Evolutionary conservation across 1,284 basidiomycete species (phyloP), one percentile per base, ranked within the genome.

Genomic region (Athelia sp.): DNA sequence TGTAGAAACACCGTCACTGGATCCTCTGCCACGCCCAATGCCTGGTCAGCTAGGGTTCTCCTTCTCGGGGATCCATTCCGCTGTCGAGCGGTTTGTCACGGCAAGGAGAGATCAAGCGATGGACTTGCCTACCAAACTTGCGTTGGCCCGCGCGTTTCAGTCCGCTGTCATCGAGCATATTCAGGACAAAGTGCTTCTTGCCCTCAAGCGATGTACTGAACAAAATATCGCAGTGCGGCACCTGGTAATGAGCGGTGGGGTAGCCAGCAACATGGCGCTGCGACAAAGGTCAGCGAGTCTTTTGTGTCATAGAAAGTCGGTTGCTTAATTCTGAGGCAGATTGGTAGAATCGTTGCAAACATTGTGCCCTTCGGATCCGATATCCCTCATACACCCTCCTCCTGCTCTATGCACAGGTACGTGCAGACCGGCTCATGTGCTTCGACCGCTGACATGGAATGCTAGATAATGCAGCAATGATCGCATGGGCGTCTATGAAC

Each of bases 381-480:
- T 76, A 47, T 62, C 62, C 1, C 61, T 81, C 14, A 59, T 78
- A 40, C 93, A 78, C 64, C 93, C 93, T 9, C 91, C 93, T 0
- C 72, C 82, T 0, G 61, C 73, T 1, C 69, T 95, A 2, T 96
- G 93, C 62, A 96, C 93, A 58, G 92, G 91, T 90, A 52, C 54
- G 63, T 50, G 45, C 13, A 43, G 2, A 10, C 34, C 26, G 17
- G 50, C 42, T 35, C 14, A 2, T 35, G 11, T 2, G 19, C 13
- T 31, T 26, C 34, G 38, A 46, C 52, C 3, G 52, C 17, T 19
- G 21, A 23, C 17, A 45, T 43, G 26, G 26, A 6, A 49, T 19
- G 9, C 50, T 15, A 93, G 94, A 97, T 59, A 98, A 97, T 62
- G 94, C 94, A 0, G 93, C 83, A 1, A 98, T 98, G 94, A 90